Evolutionary conservation across 1,139 yeast genomes (phyloP).

Genomic region (Kazachstania sp.): DNA sequence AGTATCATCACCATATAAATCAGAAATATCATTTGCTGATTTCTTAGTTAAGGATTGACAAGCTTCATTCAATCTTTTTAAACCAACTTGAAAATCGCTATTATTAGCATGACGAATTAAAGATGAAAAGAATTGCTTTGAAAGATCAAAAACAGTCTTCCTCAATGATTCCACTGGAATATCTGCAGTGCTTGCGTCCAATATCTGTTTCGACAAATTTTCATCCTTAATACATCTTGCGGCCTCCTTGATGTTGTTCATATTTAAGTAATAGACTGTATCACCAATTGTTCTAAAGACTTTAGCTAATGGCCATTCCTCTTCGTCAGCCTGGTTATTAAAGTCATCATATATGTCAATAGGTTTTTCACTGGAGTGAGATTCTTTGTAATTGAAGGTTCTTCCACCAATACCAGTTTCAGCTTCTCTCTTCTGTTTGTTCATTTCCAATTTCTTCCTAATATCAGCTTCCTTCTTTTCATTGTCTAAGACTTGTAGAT

Average conservation of each 20-base stretch:
- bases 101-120: slow-evolving; percentile 12
- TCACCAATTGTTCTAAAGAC: slow-evolving; percentile 19
- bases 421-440: slow-evolving; percentile 12
- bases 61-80: slow-evolving; percentile 9
- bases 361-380: too few species aligned
- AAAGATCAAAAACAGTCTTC: slow-evolving; percentile 8
- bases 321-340: not conserved
- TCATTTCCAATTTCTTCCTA: slow-evolving; percentile 19
- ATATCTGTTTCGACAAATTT: slow-evolving; percentile 6
- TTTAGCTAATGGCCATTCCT: slow-evolving; percentile 14
- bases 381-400: not conserved
- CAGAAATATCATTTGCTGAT: slow-evolving; percentile 3
- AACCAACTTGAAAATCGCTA: slow-evolving; percentile 11
- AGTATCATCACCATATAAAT: slow-evolving; percentile 7
- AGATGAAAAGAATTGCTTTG: slow-evolving; percentile 13
- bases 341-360: not conserved
- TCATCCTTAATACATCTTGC: slow-evolving; percentile 13
- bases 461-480: slow-evolving; percentile 26
- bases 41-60: slow-evolving; percentile 6
- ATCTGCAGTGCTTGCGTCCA: slow-evolving; percentile 5
- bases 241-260: slow-evolving; percentile 13
- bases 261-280: slow-evolving; percentile 10
- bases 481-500: slow-evolving; percentile 24
- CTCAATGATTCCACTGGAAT: slow-evolving; percentile 12
- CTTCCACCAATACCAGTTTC: not conserved